A percentile compares a stretch with the other conserved stretches of the same genome.
phyloP scores from a whole-genome alignment of 306 rosid genomes.

The Chamaecrista fasciculata region DNA sequence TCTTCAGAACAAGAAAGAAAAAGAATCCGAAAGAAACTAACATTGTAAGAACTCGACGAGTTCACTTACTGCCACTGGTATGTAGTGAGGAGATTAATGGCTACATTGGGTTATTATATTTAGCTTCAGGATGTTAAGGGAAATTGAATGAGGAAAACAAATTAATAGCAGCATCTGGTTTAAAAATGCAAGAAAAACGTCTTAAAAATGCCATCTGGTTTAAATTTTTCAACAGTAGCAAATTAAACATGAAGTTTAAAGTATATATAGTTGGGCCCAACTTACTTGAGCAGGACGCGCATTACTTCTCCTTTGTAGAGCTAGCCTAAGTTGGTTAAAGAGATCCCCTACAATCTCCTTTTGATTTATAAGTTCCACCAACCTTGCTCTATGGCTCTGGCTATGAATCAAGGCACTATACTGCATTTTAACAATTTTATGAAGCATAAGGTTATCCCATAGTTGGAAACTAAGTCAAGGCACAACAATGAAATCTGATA shows the following conservation, averaged over 20 bases:
- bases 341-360: constrained; percentile 93
- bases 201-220: neutral
- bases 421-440: constrained; percentile 55
- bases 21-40: constrained; percentile 1
- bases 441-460: constrained; percentile 27
- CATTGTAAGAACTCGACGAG: neutral
- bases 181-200: constrained; percentile 7
- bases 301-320: constrained; percentile 74
- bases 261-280: constrained; percentile 15
- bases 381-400: constrained; percentile 61
- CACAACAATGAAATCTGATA: neutral
- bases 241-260: neutral
- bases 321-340: constrained; percentile 95
- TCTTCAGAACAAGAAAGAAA: constrained; percentile 12
- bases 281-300: constrained; percentile 98
- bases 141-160: constrained; percentile 14
- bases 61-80: neutral
- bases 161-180: constrained; percentile 12
- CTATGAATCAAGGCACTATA: constrained; percentile 70
- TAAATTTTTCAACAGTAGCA: neutral
- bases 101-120: neutral
- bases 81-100: constrained; percentile 7
- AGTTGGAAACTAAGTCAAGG: constrained; percentile 24
- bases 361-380: constrained; percentile 87
- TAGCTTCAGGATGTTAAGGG: constrained; percentile 18